These are phyloP conservation scores for Cryptosporidium muris DNA, from an alignment of 169 alveolate species.

Conservation along the genomic window DNA sequence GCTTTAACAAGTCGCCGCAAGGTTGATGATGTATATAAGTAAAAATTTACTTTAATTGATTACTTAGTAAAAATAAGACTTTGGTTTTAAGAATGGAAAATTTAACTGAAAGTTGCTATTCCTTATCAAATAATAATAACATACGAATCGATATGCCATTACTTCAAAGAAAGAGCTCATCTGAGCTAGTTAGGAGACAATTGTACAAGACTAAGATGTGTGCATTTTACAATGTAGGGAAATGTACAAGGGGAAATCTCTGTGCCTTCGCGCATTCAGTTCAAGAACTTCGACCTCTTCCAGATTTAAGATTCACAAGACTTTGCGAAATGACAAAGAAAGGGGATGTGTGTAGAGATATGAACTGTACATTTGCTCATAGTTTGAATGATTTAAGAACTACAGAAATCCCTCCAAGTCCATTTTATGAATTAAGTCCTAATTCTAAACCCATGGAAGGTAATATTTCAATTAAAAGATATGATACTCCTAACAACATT, in stretches of 20 bases:
- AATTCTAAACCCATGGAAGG: constrained; percentile 17
- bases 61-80: too few species aligned
- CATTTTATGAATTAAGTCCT: constrained; percentile 28
- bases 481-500: constrained; percentile 19
- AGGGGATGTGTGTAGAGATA: constrained; percentile 69
- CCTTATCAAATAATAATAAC: constrained; percentile 11
- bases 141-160: constrained; percentile 3
- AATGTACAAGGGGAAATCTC: constrained; percentile 70
- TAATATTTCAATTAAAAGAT: constrained; percentile 8
- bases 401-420: constrained; percentile 66
- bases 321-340: constrained; percentile 70
- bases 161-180: constrained; percentile 55
- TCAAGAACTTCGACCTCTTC: constrained; percentile 68
- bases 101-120: constrained; percentile 46
- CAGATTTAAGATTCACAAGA: constrained; percentile 66
- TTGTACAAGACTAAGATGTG: constrained; percentile 71
- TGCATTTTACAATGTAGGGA: constrained; percentile 70
- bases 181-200: constrained; percentile 65
- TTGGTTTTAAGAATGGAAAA: constrained; percentile 22
- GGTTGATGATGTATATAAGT: too few species aligned
- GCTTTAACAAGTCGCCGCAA: too few species aligned
- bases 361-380: constrained; percentile 66
- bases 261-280: constrained; percentile 73
- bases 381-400: constrained; percentile 59
- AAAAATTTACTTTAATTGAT: too few species aligned